These are phyloP conservation scores for Entamoeba dispar DNA, from an alignment of 208 protist genomes.

Conservation along the genomic window DNA sequence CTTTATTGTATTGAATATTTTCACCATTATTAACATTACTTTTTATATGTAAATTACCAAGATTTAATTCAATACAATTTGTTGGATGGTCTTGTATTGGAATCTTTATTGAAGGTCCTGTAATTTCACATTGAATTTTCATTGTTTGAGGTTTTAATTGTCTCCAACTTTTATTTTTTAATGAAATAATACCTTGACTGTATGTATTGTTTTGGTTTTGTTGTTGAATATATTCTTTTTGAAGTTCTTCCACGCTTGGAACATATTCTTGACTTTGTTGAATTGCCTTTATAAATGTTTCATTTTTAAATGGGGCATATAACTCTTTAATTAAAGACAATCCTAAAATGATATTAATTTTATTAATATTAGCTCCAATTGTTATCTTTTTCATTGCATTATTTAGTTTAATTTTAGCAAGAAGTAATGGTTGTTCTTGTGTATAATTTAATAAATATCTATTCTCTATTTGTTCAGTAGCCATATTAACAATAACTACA, in stretches of 20 bases:
- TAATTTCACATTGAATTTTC: not conserved
- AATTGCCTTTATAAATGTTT: not conserved
- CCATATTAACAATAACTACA: not conserved
- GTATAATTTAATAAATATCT: not conserved
- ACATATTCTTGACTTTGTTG: not conserved
- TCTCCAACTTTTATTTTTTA: not conserved
- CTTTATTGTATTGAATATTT: not conserved
- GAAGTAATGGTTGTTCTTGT: not conserved
- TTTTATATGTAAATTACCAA: not conserved
- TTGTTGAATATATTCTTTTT: not conserved
- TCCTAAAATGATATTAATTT: not conserved
- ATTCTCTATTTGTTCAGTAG: not conserved
- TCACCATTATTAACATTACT: not conserved
- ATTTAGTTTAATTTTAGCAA: not conserved
- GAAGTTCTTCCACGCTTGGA: not conserved
- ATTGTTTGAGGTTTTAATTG: not conserved
- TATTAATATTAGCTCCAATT: not conserved
- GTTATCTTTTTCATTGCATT: not conserved
- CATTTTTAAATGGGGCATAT: not conserved
- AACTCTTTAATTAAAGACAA: not conserved
- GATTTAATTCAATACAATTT: not conserved
- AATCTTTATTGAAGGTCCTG: not conserved
- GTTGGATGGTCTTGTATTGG: not conserved
- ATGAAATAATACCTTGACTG: not conserved
- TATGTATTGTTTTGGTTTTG: not conserved